These are phyloP conservation scores for Cercospora sojina DNA, from an alignment of 2,329 filamentous ascomycete species.

Conservation along the genomic window DNA sequence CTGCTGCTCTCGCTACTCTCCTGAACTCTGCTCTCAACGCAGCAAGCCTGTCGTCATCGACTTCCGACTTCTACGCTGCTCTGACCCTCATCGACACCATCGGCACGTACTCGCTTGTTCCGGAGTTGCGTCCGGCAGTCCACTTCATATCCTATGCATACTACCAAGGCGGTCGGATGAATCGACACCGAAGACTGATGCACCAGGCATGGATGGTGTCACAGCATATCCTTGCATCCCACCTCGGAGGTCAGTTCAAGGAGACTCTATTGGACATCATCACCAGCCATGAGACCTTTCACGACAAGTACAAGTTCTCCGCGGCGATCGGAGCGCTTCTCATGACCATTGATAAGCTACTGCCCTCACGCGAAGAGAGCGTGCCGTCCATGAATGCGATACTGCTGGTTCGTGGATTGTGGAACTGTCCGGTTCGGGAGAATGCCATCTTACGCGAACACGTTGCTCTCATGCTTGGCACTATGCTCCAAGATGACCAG, in stretches of 20 bases:
- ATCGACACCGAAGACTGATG: conserved; percentile 33
- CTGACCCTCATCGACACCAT: conserved; percentile 35
- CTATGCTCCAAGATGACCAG: conserved; percentile 19
- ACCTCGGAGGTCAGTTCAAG: conserved; percentile 32
- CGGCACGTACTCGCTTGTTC: conserved; percentile 33
- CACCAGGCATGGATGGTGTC: conserved; percentile 31
- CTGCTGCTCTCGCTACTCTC: conserved; percentile 26
- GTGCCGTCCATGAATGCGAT: conserved; percentile 19
- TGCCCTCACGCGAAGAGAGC: conserved; percentile 13
- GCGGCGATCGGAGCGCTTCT: conserved; percentile 34
- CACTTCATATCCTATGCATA: conserved; percentile 36
- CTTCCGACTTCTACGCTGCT: conserved; percentile 32
- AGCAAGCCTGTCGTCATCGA: conserved; percentile 32
- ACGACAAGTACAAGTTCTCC: conserved; percentile 29
- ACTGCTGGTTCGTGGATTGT: conserved; percentile 23
- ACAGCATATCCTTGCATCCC: conserved; percentile 34
- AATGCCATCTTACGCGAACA: conserved; percentile 28
- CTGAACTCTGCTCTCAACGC: conserved; percentile 30
- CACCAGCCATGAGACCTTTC: conserved; percentile 21
- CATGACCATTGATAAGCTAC: conserved; percentile 32
- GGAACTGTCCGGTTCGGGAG: conserved; percentile 17
- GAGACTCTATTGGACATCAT: conserved; percentile 30
- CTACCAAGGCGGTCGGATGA: conserved; percentile 34
- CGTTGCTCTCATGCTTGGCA: conserved; percentile 20
- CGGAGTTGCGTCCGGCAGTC: conserved; percentile 25